Evolutionary conservation across 2,329 filamentous ascomycete species (phyloP).

Genomic region (Colletotrichum viniferum): DNA sequence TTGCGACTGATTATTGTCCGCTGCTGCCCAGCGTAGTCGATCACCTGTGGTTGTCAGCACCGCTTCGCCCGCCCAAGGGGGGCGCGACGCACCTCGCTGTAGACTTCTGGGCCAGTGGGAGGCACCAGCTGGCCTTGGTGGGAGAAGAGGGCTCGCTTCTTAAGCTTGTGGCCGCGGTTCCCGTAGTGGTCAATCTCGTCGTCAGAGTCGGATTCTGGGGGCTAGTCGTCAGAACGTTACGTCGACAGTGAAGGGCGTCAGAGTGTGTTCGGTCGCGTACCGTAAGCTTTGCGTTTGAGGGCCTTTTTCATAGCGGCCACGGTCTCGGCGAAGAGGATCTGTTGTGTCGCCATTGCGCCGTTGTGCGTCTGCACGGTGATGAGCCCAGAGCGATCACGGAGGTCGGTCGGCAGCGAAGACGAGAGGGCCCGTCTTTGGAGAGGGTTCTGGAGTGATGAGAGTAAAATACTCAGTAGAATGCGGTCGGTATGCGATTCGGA

Average conservation of each 20-base stretch:
- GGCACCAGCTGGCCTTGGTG: conserved; percentile 72
- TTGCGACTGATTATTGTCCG: conserved; percentile 78
- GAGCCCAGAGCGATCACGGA: conserved; percentile 11
- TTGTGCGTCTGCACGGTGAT: neutral
- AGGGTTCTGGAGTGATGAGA: neutral
- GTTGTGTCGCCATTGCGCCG: conserved; percentile 52
- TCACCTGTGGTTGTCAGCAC: conserved; percentile 51
- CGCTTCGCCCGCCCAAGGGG: neutral
- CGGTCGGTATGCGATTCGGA: neutral
- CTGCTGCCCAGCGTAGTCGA: conserved; percentile 76
- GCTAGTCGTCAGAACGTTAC: conserved; percentile 1
- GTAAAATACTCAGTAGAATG: neutral
- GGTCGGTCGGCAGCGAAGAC: neutral
- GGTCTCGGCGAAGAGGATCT: conserved; percentile 68
- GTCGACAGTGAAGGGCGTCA: neutral
- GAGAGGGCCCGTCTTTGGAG: neutral
- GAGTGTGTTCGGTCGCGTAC: conserved; percentile 38
- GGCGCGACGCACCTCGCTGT: conserved; percentile 67
- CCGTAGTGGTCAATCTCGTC: conserved; percentile 71
- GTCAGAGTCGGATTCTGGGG: conserved; percentile 78
- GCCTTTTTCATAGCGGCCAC: conserved; percentile 72
- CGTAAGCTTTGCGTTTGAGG: conserved; percentile 67
- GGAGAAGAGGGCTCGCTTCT: conserved; percentile 74
- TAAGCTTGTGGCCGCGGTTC: conserved; percentile 81
- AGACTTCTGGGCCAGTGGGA: conserved; percentile 68